phyloP scores from a whole-genome alignment of 441 rosid genomes.

The Eruca vesicaria region DNA sequence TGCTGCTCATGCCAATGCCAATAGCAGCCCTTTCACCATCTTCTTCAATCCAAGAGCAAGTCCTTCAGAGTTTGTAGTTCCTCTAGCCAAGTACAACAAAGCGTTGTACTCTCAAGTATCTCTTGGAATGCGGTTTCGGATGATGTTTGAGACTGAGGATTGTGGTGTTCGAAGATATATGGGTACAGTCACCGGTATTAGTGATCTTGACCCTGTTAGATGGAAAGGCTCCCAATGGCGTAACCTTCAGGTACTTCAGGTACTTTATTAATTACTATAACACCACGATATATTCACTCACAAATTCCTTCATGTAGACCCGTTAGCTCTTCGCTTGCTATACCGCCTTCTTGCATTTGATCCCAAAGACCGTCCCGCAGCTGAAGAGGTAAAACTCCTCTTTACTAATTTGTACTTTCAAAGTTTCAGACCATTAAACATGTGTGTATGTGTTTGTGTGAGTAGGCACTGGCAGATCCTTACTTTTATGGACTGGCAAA shows the following conservation, averaged over 20 bases:
- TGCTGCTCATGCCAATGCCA: conserved; percentile 98
- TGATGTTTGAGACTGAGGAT: too few species aligned
- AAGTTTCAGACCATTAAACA: conserved; percentile 3
- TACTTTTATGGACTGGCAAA: conserved; percentile 81
- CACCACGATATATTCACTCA: conserved; percentile 39
- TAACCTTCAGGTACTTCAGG: conserved; percentile 93
- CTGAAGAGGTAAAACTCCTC: conserved; percentile 65
- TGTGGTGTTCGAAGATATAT: too few species aligned
- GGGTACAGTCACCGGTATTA: too few species aligned
- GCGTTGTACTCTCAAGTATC: conserved; percentile 77
- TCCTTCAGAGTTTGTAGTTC: too few species aligned
- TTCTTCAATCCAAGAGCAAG: too few species aligned
- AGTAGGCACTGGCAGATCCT: conserved; percentile 88
- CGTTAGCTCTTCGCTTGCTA: conserved; percentile 68
- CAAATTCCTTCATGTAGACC: conserved; percentile 75
- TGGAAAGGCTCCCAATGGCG: conserved; percentile 99
- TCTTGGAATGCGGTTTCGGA: conserved; percentile 90
- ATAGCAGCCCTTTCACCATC: conserved; percentile 89
- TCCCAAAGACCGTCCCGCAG: conserved; percentile 92
- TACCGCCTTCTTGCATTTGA: conserved; percentile 88
- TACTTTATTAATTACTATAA: too few species aligned
- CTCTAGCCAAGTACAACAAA: conserved; percentile 83
- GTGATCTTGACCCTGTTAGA: too few species aligned
- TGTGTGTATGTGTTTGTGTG: background rate
- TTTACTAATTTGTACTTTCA: background rate